Percentiles rank a stretch among this genome's conserved stretches.
phyloP scores from a whole-genome alignment of 1,284 basidiomycete species.

The Schizopora paradoxa region DNA sequence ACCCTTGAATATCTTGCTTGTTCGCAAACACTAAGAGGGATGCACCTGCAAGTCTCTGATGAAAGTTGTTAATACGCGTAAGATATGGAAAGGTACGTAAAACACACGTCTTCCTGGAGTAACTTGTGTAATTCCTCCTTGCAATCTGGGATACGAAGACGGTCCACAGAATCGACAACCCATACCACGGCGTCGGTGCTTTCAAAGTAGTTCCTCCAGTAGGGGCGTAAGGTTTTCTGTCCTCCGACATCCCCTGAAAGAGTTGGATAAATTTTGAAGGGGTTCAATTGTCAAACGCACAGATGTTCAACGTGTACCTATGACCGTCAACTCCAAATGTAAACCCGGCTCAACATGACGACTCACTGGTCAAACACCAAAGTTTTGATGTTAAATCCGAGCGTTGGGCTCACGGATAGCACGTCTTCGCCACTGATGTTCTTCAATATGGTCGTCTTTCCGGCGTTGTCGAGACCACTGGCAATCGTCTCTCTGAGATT shows the following conservation, averaged over 20 bases:
- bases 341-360: constrained; percentile 4
- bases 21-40: constrained; percentile 98
- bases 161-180: constrained; percentile 96
- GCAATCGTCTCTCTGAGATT: background rate
- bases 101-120: constrained; percentile 84
- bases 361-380: constrained; percentile 85
- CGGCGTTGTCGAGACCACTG: constrained; percentile 98
- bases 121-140: constrained; percentile 81
- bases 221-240: constrained; percentile 90
- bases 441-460: constrained; percentile 97
- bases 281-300: constrained; percentile 49
- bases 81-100: constrained; percentile 14
- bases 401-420: constrained; percentile 81
- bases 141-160: constrained; percentile 86
- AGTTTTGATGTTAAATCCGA: constrained; percentile 99
- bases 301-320: constrained; percentile 91
- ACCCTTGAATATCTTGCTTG: constrained; percentile 93
- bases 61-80: constrained; percentile 14
- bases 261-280: background rate
- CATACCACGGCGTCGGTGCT: constrained; percentile 97
- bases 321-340: constrained; percentile 7
- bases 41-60: constrained; percentile 85
- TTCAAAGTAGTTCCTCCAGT: constrained; percentile 99
- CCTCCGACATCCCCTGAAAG: constrained; percentile 94
- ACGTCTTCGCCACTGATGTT: constrained; percentile 91